These are phyloP conservation scores for Plasmodium vivax DNA, from an alignment of 169 alveolate species.

Conservation along the genomic window DNA sequence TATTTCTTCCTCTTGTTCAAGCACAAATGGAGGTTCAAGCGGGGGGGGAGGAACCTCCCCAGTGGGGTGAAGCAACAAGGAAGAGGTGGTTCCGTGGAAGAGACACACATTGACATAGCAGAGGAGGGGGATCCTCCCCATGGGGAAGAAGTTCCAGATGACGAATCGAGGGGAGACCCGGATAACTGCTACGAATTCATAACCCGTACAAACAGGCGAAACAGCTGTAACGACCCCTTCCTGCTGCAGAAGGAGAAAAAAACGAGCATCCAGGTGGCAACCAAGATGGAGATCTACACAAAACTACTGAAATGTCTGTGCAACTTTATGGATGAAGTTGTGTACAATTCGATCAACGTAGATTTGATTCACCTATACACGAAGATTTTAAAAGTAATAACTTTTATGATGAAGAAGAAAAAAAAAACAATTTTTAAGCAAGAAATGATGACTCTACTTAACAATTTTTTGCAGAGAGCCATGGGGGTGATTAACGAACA, in stretches of 20 bases:
- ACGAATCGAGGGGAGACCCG: not conserved
- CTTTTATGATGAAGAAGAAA: constrained; percentile 28
- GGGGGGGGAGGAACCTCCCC: not conserved
- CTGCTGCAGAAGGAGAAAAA: constrained; percentile 31
- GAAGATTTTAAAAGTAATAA: constrained; percentile 36
- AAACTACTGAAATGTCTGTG: constrained; percentile 37
- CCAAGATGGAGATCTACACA: constrained; percentile 32
- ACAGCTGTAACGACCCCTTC: constrained; percentile 19
- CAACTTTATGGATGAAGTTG: constrained; percentile 59
- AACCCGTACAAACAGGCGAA: not conserved
- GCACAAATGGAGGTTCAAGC: constrained; percentile 8
- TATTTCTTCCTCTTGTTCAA: constrained; percentile 55
- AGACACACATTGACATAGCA: not conserved
- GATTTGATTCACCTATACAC: constrained; percentile 47
- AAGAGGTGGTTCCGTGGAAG: not conserved
- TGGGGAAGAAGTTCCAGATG: not conserved
- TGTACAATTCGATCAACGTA: constrained; percentile 14
- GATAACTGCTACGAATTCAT: constrained; percentile 17
- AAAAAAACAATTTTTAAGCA: not conserved
- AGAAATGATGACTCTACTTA: constrained; percentile 35
- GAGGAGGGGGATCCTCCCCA: not conserved
- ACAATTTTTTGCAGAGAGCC: constrained; percentile 34
- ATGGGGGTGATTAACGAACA: constrained; percentile 28
- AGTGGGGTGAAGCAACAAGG: not conserved
- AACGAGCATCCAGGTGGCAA: not conserved